These are phyloP conservation scores for Zea luxurians DNA, from an alignment of 176 grass and related monocot genomes.

Conservation along the genomic window DNA sequence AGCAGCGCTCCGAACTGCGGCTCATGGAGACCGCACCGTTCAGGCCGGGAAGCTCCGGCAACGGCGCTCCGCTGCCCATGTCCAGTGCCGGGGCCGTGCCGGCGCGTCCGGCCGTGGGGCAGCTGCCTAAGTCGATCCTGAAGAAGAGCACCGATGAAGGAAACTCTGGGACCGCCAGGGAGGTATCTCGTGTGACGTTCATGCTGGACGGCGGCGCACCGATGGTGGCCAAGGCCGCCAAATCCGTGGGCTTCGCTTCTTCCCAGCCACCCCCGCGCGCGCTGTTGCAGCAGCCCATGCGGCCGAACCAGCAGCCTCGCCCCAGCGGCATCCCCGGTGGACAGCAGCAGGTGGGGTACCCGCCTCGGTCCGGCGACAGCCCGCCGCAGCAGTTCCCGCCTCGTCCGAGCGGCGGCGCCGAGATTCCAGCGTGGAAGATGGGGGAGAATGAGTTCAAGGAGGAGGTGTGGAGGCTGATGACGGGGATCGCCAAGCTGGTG, in stretches of 20 bases:
- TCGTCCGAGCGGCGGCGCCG: background rate
- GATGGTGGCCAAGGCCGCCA: slow-evolving; percentile 13
- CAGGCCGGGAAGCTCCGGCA: slow-evolving; percentile 51
- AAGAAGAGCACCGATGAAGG: slow-evolving; percentile 66
- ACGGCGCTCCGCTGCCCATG: slow-evolving; percentile 30
- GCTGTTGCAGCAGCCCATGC: slow-evolving; percentile 16
- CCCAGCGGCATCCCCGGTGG: background rate
- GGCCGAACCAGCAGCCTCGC: slow-evolving; percentile 26
- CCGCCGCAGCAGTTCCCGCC: background rate
- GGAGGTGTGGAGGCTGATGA: slow-evolving; percentile 57
- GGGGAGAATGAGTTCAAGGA: slow-evolving; percentile 33
- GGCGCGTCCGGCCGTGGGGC: slow-evolving; percentile 17
- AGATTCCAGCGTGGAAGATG: slow-evolving; percentile 39
- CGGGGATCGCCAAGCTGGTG: slow-evolving; percentile 54
- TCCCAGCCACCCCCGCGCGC: slow-evolving; percentile 10
- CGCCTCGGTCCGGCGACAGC: background rate
- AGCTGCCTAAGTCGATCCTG: slow-evolving; percentile 67
- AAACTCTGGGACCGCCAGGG: slow-evolving; percentile 7
- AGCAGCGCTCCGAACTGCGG: slow-evolving; percentile 43
- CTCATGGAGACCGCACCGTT: slow-evolving; percentile 43
- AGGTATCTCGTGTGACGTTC: slow-evolving; percentile 70
- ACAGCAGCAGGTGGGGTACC: background rate
- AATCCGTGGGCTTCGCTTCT: slow-evolving; percentile 29
- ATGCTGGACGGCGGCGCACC: slow-evolving; percentile 41
- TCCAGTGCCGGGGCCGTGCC: slow-evolving; percentile 32